A percentile compares a stretch with the other conserved stretches of the same genome.
Evolutionary conservation across 352 stramenopile genomes (phyloP).

Genomic region (Phytophthora cactorum): DNA sequence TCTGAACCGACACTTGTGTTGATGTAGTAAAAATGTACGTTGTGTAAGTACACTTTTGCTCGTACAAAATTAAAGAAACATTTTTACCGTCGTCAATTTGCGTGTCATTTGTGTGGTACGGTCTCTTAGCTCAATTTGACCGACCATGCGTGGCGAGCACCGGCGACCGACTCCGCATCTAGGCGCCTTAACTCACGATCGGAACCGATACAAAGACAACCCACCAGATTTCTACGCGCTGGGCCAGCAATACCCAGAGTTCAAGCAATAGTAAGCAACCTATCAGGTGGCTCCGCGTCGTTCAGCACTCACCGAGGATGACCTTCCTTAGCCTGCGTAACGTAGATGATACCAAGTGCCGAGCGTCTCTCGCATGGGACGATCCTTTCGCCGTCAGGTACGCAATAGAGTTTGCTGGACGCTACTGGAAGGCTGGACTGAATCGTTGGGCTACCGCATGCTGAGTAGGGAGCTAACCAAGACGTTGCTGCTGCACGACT

Average conservation of each 20-base stretch:
- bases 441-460: constrained; percentile 6
- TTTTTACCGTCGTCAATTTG: background rate
- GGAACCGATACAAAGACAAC: constrained; percentile 77
- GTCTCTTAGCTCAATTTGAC: background rate
- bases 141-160: constrained; percentile 51
- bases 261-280: constrained; percentile 68
- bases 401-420: background rate
- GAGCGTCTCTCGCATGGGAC: constrained; percentile 71
- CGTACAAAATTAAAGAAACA: background rate
- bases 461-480: constrained; percentile 87
- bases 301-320: background rate
- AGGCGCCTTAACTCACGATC: constrained; percentile 63
- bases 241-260: constrained; percentile 58
- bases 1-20: too few species aligned
- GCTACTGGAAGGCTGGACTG: background rate
- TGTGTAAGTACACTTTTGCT: background rate
- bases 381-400: constrained; percentile 81
- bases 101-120: constrained; percentile 14
- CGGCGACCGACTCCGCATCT: constrained; percentile 67
- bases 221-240: constrained; percentile 84
- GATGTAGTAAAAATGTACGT: background rate
- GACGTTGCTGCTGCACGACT: constrained; percentile 92
- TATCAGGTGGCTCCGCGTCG: background rate
- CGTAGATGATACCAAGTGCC: constrained; percentile 62
- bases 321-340: constrained; percentile 53